Conservation (phyloP, 257 asterid species). For the Lithospermum erythrorhizon region DNA sequence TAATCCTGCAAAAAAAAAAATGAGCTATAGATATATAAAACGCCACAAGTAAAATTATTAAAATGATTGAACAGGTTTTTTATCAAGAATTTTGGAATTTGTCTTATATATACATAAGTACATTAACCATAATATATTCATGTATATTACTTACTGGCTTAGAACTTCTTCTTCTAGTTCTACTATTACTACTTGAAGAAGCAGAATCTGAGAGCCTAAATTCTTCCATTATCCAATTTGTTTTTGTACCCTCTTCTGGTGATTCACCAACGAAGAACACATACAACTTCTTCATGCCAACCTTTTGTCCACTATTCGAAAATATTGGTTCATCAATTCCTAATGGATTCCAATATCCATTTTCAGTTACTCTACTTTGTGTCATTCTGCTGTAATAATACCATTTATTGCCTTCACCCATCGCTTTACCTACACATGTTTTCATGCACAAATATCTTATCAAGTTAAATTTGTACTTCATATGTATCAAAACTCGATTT, state of each 20-base stretch:
- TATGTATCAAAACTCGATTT: background rate
- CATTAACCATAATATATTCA: too few species aligned
- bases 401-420: constrained; percentile 89
- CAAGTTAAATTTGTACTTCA: too few species aligned
- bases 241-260: constrained; percentile 39
- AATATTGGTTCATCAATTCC: constrained; percentile 69
- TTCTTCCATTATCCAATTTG: constrained; percentile 92
- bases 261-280: constrained; percentile 63
- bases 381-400: constrained; percentile 85
- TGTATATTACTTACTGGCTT: constrained; percentile 34
- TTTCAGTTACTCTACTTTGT: constrained; percentile 44
- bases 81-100: background rate
- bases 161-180: constrained; percentile 41
- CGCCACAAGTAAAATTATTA: background rate
- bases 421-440: constrained; percentile 63
- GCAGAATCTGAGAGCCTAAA: constrained; percentile 39
- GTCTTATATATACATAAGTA: background rate
- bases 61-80: background rate
- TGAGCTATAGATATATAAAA: background rate
- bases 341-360: constrained; percentile 68
- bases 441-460: background rate
- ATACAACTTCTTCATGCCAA: constrained; percentile 55
- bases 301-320: constrained; percentile 32
- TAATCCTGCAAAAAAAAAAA: constrained; percentile 34
- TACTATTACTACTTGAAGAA: constrained; percentile 24